Conservation (phyloP, 2,329 filamentous ascomycete species). For the Pseudogymnoascus sp. region DNA sequence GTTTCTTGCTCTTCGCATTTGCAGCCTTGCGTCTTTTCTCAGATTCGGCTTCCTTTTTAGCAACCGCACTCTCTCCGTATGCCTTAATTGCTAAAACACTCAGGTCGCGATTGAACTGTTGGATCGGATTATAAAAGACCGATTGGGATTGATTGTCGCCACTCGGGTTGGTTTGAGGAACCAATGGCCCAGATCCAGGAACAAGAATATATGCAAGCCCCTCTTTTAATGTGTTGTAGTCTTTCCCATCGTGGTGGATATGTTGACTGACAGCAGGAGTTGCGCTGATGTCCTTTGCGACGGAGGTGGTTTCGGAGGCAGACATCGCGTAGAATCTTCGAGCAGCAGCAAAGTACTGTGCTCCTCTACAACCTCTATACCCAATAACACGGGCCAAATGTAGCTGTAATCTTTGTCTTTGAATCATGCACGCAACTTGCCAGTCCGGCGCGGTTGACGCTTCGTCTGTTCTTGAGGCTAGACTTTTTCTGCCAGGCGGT, state of each 20-base stretch:
- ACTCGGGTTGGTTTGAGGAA: slow-evolving; percentile 36
- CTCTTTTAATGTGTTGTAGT: slow-evolving; percentile 57
- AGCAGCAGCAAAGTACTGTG: background rate
- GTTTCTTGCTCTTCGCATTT: slow-evolving; percentile 34
- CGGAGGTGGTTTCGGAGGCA: background rate
- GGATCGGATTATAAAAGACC: slow-evolving; percentile 98
- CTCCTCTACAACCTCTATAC: background rate
- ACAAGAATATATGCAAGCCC: slow-evolving; percentile 62
- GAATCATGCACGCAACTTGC: slow-evolving; percentile 8
- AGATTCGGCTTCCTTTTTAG: slow-evolving; percentile 38
- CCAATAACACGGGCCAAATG: background rate
- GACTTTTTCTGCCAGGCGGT: slow-evolving; percentile 12
- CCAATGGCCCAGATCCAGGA: slow-evolving; percentile 43
- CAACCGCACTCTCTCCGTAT: slow-evolving; percentile 64
- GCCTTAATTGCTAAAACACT: slow-evolving; percentile 88
- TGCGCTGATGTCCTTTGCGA: slow-evolving; percentile 22
- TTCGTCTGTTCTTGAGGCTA: background rate
- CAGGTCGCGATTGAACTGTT: slow-evolving; percentile 96
- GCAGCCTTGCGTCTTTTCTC: slow-evolving; percentile 35
- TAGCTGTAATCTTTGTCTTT: background rate
- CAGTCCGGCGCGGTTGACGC: background rate
- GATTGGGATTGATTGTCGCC: slow-evolving; percentile 59
- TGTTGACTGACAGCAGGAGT: slow-evolving; percentile 26
- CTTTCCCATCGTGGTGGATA: slow-evolving; percentile 39
- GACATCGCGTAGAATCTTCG: background rate